Evolutionary conservation across 768 basidiomycete species (phyloP), one percentile per base, ranked within the genome.

Genomic region (Pilatotrama ljubarskyi): DNA sequence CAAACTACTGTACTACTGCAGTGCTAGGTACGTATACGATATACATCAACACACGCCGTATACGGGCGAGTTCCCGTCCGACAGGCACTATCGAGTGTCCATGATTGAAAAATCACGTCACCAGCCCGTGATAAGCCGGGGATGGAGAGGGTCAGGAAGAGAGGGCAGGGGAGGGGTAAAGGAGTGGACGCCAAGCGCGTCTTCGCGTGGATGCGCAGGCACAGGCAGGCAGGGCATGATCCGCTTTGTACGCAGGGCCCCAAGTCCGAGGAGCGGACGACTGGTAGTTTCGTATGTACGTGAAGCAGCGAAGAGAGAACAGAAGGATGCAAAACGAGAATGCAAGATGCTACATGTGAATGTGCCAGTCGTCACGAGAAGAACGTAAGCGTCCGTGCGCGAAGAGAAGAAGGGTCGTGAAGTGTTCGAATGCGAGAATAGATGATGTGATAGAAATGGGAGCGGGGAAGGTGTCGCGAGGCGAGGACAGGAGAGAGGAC

Each of bases 361-460:
- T 32, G 29, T 10, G 29, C 29, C 29, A 24, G 58, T 44, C 50
- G 18, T 59, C 38, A 59, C 25, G 35, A 24, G 44, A 32, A 32
- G 29, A 32, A 32, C 29, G 29, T 32, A 37, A 54, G 59, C 59
- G 59, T 60, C 59, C 59, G 37, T 38, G 51, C 59, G 59, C 57
- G 13, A 47, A 20, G 1, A 24, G 20, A 9, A 26, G 26, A 18
- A 0, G 22, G 17, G 26, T 51, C 40, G 35, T 46, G 6, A 46
- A 32, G 58, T 46, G 51, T 44, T 17, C 32, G 22, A 18, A 2
- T 2, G 14, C 26, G 29, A 36, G 17, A 41, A 15, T 29, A 44
- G 5, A 24, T 35, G 1, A 2, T 7, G 41, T 8, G 15, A 26
- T 7, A 20, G 42, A 24, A 10, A 41, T 32, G 41, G 18, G 11